Conservation (phyloP, 306 rosid species). For the Cicer judaicum region DNA sequence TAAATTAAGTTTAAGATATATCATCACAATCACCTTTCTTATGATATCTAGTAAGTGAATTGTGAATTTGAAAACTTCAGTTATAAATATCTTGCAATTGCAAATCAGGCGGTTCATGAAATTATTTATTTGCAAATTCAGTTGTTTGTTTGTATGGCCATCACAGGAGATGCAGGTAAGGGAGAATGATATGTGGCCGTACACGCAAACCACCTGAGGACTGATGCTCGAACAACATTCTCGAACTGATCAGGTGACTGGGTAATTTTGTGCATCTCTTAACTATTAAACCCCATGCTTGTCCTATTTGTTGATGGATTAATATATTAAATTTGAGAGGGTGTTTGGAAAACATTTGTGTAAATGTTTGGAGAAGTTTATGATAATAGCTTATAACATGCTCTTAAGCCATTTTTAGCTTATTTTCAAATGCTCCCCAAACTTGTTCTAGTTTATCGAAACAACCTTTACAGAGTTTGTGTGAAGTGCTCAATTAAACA, state of each 20-base stretch:
- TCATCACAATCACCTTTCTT: conserved; percentile 2
- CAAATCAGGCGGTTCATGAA: neutral
- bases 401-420: neutral
- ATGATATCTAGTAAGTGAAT: conserved; percentile 5
- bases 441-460: neutral
- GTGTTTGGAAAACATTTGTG: neutral
- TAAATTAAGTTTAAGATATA: conserved; percentile 13
- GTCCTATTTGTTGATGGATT: conserved; percentile 8
- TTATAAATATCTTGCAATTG: neutral
- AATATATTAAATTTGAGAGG: conserved; percentile 20
- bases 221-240: neutral
- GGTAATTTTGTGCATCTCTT: conserved; percentile 16
- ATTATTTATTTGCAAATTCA: conserved; percentile 7
- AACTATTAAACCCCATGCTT: conserved; percentile 11
- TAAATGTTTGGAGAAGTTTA: conserved; percentile 5
- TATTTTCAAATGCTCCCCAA: neutral
- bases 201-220: neutral
- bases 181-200: neutral
- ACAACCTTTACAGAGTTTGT: neutral
- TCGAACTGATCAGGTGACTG: conserved; percentile 28
- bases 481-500: neutral
- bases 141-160: conserved; percentile 22
- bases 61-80: conserved; percentile 1
- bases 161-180: conserved; percentile 5
- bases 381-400: neutral